Evolutionary conservation across 345 rosid genomes (phyloP).

Genomic region (Noccaea caerulescens): DNA sequence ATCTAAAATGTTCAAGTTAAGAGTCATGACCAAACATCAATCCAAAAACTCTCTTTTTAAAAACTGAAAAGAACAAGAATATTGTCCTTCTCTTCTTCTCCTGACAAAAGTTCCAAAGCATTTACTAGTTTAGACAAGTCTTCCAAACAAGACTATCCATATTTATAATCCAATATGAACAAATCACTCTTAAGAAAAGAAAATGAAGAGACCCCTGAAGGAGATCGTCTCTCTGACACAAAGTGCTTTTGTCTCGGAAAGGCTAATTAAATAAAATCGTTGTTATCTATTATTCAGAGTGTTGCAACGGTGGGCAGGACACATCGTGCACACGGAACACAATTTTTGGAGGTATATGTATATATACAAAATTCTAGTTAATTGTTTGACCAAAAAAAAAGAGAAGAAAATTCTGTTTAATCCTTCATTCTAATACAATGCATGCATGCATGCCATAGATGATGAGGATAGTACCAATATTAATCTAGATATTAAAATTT

Average conservation of each 20-base stretch:
- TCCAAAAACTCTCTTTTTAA: background rate
- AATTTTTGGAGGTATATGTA: slow-evolving; percentile 92
- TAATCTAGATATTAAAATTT: slow-evolving; percentile 16
- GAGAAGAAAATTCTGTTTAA: background rate
- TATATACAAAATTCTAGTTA: background rate
- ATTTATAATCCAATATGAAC: too few relatives aligned
- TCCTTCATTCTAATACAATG: background rate
- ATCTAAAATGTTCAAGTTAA: background rate
- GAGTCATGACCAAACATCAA: background rate
- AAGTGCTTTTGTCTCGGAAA: too few relatives aligned
- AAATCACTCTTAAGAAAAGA: too few relatives aligned
- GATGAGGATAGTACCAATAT: background rate
- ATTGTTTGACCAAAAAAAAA: too few relatives aligned
- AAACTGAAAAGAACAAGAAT: background rate
- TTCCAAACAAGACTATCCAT: too few relatives aligned
- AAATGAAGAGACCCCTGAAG: too few relatives aligned
- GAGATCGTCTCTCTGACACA: too few relatives aligned
- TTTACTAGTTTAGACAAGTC: too few relatives aligned
- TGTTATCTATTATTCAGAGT: slow-evolving; percentile 49
- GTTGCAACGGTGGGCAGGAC: slow-evolving; percentile 83
- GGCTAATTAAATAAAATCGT: background rate
- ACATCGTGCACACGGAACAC: slow-evolving; percentile 68
- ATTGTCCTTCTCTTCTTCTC: too few relatives aligned
- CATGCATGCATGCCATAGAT: background rate
- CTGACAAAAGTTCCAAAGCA: too few relatives aligned